Percentiles rank a stretch among this genome's conserved stretches.
These are phyloP conservation scores for Pichia sp. DNA, from an alignment of 1,139 yeast species.

Conservation along the genomic window DNA sequence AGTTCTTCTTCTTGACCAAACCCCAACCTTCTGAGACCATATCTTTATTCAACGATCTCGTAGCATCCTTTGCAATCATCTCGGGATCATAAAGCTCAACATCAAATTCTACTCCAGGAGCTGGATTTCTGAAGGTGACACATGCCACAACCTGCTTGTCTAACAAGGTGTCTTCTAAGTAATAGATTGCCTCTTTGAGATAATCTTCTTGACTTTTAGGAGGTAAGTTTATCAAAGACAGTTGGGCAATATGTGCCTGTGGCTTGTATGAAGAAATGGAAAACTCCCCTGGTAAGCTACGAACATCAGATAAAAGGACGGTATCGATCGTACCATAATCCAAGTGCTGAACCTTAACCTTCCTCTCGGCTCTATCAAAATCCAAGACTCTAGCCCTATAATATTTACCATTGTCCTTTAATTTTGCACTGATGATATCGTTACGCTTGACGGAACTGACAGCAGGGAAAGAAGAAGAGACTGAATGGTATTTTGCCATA, in stretches of 20 bases:
- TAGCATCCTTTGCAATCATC: conserved; percentile 44
- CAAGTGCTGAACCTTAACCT: conserved; percentile 49
- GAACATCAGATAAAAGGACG: conserved; percentile 40
- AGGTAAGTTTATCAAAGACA: conserved; percentile 55
- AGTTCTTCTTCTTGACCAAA: conserved; percentile 39
- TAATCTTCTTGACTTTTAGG: conserved; percentile 51
- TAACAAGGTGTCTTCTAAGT: conserved; percentile 46
- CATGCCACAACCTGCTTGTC: conserved; percentile 56
- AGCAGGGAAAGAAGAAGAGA: conserved; percentile 22
- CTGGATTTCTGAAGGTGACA: conserved; percentile 37
- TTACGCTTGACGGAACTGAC: conserved; percentile 35
- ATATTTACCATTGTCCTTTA: conserved; percentile 46
- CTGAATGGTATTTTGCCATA: conserved; percentile 41
- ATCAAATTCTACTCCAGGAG: conserved; percentile 36
- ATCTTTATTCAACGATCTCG: conserved; percentile 57
- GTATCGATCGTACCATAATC: conserved; percentile 59
- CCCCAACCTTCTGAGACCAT: conserved; percentile 63
- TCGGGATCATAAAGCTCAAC: conserved; percentile 59
- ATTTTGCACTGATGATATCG: conserved; percentile 54
- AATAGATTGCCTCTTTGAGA: conserved; percentile 50
- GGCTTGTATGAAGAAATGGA: conserved; percentile 37
- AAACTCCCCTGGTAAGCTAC: conserved; percentile 51
- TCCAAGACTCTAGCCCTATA: conserved; percentile 54
- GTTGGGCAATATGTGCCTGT: conserved; percentile 51
- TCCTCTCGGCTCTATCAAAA: conserved; percentile 40